Percentiles rank a stretch among this genome's conserved stretches.
Evolutionary conservation across 306 rosid species (phyloP).

Genomic region (Castanea mollissima): DNA sequence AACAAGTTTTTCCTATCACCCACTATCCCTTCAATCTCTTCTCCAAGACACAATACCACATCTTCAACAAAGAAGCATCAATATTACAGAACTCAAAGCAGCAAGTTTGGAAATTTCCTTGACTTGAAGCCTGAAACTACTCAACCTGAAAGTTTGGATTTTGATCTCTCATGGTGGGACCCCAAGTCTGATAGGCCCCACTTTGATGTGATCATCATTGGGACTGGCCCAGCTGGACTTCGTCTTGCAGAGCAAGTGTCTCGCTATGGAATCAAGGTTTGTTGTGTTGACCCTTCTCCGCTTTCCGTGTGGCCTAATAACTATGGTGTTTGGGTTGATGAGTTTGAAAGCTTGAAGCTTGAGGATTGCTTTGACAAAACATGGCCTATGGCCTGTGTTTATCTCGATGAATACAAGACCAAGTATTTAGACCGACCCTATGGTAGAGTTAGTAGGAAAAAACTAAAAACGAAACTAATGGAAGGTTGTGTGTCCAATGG

Average conservation of each 20-base stretch:
- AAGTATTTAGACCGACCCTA: conserved; percentile 68
- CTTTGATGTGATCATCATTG: conserved; percentile 62
- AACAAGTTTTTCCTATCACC: conserved; percentile 25
- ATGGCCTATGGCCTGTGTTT: conserved; percentile 68
- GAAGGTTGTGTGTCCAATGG: conserved; percentile 57
- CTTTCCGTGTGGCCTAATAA: conserved; percentile 83
- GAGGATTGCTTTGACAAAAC: conserved; percentile 67
- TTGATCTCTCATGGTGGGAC: conserved; percentile 58
- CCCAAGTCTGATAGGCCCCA: conserved; percentile 32
- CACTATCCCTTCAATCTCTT: conserved; percentile 23
- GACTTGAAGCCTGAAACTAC: conserved; percentile 45
- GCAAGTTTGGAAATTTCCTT: conserved; percentile 58
- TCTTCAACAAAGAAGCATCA: conserved; percentile 23
- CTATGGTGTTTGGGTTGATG: conserved; percentile 87
- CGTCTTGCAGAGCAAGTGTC: conserved; percentile 75
- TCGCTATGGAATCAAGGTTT: conserved; percentile 62
- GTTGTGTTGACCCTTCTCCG: conserved; percentile 82
- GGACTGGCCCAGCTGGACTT: conserved; percentile 81
- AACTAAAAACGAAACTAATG: conserved; percentile 47
- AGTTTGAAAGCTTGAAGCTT: conserved; percentile 59
- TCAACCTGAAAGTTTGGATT: conserved; percentile 34
- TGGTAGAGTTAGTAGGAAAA: conserved; percentile 62
- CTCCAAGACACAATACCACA: conserved; percentile 14
- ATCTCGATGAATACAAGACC: conserved; percentile 42
- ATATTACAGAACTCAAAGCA: conserved; percentile 22